Evolutionary conservation across 805 yeast genomes (phyloP), one percentile per base, ranked within the genome.

Genomic region (Zygosaccharomyces pseudorouxii): DNA sequence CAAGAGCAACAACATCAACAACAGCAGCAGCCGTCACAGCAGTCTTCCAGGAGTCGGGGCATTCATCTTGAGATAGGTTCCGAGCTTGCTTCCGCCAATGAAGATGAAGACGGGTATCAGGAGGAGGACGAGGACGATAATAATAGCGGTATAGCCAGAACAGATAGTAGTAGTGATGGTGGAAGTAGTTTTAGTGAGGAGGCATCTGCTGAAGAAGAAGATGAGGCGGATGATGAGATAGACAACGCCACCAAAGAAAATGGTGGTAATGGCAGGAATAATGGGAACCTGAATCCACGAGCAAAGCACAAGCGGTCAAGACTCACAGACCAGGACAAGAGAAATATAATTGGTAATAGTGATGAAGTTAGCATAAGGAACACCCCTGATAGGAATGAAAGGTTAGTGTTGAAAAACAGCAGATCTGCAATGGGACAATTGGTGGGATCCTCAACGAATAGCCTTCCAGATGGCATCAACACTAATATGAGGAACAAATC

Each of bases 71-170:
- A 51, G 37, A 47, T 54, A 8, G 57, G 55, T 4, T 48, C 54
- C 31, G 50, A 40, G 39, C 27, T 49, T 42, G 35, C 52, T 46
- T 29, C 49, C 46, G 20, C 41, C 40, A 31, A 51, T 25, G 43
- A 47, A 33, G 42, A 50, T 40, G 48, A 54, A 12, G 56, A 50
- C 5, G 59, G 56, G 33, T 48, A 56, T 44, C 50, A 52, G 44
- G 54, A 56, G 37, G 53, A 55, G 30, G 58, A 57, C 29, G 56
- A 52, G 20, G 55, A 53, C 6, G 44, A 41, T 16, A 36, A 41
- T 4, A 41, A 41, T 25, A 41, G 44, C 16, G 36, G 14, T 16
- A 5, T 18, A 8, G 37, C 44, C 30, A 31, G 20, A 23, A 31
- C 30, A 16, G 41, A 44, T 20, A 48, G 48, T 28, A 30, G 43